Conservation (phyloP, 164 flowering plant species). For the Brasenia schreberi region DNA sequence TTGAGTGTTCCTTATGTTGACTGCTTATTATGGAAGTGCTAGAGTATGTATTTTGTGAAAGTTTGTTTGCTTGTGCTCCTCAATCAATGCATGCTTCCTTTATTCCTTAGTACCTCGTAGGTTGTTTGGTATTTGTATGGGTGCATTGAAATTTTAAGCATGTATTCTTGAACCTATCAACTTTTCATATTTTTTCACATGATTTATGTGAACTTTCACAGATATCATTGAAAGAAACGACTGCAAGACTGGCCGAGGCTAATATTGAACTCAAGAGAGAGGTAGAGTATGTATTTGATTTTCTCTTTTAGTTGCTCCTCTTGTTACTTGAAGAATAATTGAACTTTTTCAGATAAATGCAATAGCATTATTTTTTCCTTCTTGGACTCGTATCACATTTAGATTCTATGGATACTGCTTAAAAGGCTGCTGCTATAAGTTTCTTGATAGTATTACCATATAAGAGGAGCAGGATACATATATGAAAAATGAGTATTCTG, state of each 20-base stretch:
- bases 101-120: background rate
- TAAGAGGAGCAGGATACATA: too few species aligned
- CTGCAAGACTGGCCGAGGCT: constrained; percentile 30
- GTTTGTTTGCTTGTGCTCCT: too few species aligned
- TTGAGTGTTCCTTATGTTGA: too few species aligned
- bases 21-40: too few species aligned
- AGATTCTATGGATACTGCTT: too few species aligned
- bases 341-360: too few species aligned
- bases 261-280: constrained; percentile 28
- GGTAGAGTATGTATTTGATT: constrained; percentile 22
- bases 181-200: background rate
- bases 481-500: too few species aligned
- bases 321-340: background rate
- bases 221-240: constrained; percentile 31
- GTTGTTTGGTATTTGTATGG: background rate
- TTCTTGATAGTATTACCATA: too few species aligned
- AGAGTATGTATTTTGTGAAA: too few species aligned
- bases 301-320: background rate
- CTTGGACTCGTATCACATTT: too few species aligned
- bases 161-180: background rate
- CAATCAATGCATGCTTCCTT: background rate
- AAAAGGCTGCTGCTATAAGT: too few species aligned
- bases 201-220: constrained; percentile 11
- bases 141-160: background rate
- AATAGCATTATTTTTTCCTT: too few species aligned